These are phyloP conservation scores for Dictyostelium brefeldianum DNA, from an alignment of 78 protist genomes.

Conservation along the genomic window DNA sequence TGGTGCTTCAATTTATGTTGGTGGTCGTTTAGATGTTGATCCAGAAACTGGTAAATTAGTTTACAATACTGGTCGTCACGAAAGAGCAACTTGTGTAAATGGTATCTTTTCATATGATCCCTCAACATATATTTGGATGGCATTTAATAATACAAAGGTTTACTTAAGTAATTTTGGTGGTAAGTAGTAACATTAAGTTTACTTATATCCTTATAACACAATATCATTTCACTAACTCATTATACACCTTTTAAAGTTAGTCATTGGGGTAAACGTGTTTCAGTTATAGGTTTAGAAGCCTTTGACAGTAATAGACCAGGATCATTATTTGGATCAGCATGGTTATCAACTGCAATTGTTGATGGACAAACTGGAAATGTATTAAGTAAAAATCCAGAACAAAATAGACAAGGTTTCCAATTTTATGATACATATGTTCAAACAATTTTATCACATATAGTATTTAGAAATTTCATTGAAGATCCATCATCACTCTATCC, in stretches of 20 bases:
- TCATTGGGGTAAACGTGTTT: slow-evolving; percentile 50
- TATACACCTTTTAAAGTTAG: background rate
- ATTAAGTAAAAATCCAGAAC: background rate
- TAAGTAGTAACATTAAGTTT: too few relatives aligned
- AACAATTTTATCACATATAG: slow-evolving; percentile 63
- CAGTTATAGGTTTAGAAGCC: slow-evolving; percentile 31
- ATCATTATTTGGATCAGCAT: slow-evolving; percentile 54
- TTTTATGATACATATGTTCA: slow-evolving; percentile 82
- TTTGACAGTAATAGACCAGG: slow-evolving; percentile 33
- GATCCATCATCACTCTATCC: background rate
- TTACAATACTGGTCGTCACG: slow-evolving; percentile 39
- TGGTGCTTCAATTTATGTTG: slow-evolving; percentile 84
- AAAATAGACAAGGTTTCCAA: slow-evolving; percentile 86
- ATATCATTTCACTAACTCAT: too few relatives aligned
- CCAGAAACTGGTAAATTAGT: background rate
- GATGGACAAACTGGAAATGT: slow-evolving; percentile 41
- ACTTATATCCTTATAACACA: too few relatives aligned
- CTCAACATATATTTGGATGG: slow-evolving; percentile 36
- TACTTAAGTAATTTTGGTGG: slow-evolving; percentile 23
- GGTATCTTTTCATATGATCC: slow-evolving; percentile 11
- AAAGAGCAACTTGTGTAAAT: slow-evolving; percentile 37
- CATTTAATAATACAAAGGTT: slow-evolving; percentile 39
- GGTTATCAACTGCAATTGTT: slow-evolving; percentile 58
- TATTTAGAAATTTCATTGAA: slow-evolving; percentile 41
- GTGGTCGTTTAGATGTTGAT: slow-evolving; percentile 23